Conservation (phyloP, 371 early-diverging fungal genomes). For the Chytridium lagenaria region DNA sequence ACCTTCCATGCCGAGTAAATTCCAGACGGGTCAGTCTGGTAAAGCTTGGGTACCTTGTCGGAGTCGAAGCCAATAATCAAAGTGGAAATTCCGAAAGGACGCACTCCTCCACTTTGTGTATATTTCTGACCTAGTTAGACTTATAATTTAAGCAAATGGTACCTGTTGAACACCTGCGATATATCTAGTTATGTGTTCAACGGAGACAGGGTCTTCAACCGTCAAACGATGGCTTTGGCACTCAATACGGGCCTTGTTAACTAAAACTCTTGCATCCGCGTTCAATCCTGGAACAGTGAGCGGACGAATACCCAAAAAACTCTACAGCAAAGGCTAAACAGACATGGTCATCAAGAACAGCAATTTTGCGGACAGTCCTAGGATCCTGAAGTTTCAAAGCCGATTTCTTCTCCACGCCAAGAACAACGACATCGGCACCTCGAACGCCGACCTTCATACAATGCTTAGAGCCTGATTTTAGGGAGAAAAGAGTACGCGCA, state of each 20-base stretch:
- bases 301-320: neutral
- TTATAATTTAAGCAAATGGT: neutral
- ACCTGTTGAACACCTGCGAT: conserved; percentile 97
- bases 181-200: conserved; percentile 97
- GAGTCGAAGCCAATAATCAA: conserved; percentile 92
- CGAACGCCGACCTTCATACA: conserved; percentile 90
- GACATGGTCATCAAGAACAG: conserved; percentile 95
- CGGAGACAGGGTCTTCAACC: conserved; percentile 96
- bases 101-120: conserved; percentile 98
- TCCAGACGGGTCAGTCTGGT: conserved; percentile 99
- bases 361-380: conserved; percentile 95
- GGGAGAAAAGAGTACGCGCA: conserved; percentile 78
- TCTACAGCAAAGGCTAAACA: conserved; percentile 94
- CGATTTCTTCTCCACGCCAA: conserved; percentile 98
- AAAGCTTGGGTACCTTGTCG: conserved; percentile 88
- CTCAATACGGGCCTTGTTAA: conserved; percentile 97
- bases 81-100: conserved; percentile 99
- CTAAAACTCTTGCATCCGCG: conserved; percentile 96
- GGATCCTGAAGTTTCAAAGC: conserved; percentile 96
- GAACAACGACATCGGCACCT: conserved; percentile 88
- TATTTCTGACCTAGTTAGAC: conserved; percentile 75
- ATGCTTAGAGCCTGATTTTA: neutral
- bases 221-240: conserved; percentile 97
- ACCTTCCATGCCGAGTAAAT: conserved; percentile 98
- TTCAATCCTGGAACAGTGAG: conserved; percentile 69